Evolutionary conservation across 306 rosid genomes (phyloP).

Genomic region (Clitoria ternatea): DNA sequence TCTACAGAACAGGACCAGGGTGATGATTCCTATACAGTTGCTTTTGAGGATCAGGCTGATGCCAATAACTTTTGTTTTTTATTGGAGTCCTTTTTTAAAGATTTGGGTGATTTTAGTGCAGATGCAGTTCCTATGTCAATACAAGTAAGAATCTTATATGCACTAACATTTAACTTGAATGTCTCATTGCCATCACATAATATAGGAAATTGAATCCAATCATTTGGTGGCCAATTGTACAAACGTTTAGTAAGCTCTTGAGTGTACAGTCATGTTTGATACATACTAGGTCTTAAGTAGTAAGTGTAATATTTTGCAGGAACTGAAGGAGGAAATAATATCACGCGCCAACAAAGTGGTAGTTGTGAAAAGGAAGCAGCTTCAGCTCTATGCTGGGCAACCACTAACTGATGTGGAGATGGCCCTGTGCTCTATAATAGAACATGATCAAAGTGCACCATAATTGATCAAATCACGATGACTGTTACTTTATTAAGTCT

Average conservation of each 20-base stretch:
- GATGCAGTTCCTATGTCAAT: slow-evolving; percentile 59
- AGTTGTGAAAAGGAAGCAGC: slow-evolving; percentile 75
- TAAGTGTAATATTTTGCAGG: slow-evolving; percentile 42
- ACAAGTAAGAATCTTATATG: slow-evolving; percentile 42
- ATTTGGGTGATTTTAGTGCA: slow-evolving; percentile 60
- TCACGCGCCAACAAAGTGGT: slow-evolving; percentile 47
- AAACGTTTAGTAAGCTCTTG: background rate
- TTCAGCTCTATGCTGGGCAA: slow-evolving; percentile 84
- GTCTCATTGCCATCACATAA: background rate
- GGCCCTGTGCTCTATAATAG: slow-evolving; percentile 55
- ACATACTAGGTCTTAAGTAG: background rate
- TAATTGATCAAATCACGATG: background rate
- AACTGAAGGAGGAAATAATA: slow-evolving; percentile 53
- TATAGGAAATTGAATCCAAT: slow-evolving; percentile 11
- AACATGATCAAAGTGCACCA: slow-evolving; percentile 35
- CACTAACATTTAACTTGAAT: background rate
- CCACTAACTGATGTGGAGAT: slow-evolving; percentile 77
- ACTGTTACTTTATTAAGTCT: background rate
- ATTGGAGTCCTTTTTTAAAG: slow-evolving; percentile 67
- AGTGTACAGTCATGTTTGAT: background rate
- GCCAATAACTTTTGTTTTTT: slow-evolving; percentile 76
- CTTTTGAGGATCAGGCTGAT: slow-evolving; percentile 70
- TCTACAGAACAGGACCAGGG: slow-evolving; percentile 34
- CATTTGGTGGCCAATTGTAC: background rate
- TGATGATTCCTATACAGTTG: slow-evolving; percentile 56